These are phyloP conservation scores for Omphalotus olearius DNA, from an alignment of 1,284 basidiomycete species.

Conservation along the genomic window DNA sequence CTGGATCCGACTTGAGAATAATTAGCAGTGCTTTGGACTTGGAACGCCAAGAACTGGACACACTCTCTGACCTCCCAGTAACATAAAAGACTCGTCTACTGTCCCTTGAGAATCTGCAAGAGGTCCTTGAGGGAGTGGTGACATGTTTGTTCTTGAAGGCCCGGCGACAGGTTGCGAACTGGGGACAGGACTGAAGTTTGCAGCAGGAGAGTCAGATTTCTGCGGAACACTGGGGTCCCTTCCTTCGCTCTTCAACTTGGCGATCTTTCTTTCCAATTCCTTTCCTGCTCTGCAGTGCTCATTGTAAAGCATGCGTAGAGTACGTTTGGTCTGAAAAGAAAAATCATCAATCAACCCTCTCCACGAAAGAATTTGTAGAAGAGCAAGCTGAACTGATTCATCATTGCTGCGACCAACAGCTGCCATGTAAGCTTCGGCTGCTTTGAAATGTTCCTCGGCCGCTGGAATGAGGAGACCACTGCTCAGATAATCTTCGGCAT, in stretches of 20 bases:
- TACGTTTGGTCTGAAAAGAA: conserved; percentile 60
- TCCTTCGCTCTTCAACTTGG: conserved; percentile 65
- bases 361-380: conserved; percentile 14
- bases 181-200: conserved; percentile 14
- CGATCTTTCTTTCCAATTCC: conserved; percentile 66
- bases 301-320: conserved; percentile 65
- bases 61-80: conserved; percentile 63
- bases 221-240: conserved; percentile 67
- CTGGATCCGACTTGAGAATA: conserved; percentile 56
- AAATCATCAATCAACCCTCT: conserved; percentile 11
- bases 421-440: conserved; percentile 66
- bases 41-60: conserved; percentile 28
- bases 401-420: conserved; percentile 69
- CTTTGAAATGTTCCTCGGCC: conserved; percentile 58
- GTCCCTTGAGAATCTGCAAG: conserved; percentile 69
- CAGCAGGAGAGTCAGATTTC: conserved; percentile 31
- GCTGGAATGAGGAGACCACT: conserved; percentile 66
- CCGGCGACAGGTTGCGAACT: conserved; percentile 19
- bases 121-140: conserved; percentile 39
- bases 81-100: conserved; percentile 82
- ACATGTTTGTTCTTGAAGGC: conserved; percentile 26
- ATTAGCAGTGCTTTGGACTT: conserved; percentile 7
- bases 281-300: conserved; percentile 65
- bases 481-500: conserved; percentile 64
- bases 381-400: conserved; percentile 51